phyloP scores from a whole-genome alignment of 805 yeast genomes.

The Pichia paraexigua region DNA sequence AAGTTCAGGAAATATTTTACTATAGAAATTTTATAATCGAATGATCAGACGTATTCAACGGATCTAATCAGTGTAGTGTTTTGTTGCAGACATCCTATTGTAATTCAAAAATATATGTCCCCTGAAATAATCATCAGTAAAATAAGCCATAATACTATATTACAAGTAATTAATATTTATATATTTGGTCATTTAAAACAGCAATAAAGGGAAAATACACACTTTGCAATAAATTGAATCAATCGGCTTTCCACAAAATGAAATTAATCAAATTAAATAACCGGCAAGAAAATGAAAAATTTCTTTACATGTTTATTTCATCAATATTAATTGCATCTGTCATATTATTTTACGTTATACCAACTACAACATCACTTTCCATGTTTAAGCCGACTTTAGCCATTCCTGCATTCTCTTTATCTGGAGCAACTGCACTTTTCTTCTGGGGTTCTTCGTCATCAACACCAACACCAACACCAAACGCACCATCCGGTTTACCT shows the following conservation, averaged over 20 bases:
- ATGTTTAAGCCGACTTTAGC: constrained; percentile 14
- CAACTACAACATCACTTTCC: not conserved
- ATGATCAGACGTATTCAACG: not conserved
- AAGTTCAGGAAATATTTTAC: not conserved
- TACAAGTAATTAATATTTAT: too few relatives aligned
- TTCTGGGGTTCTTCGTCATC: constrained; percentile 24
- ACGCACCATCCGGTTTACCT: constrained; percentile 13
- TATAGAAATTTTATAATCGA: not conserved
- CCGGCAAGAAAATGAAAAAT: not conserved
- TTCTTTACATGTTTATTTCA: not conserved
- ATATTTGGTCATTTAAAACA: too few relatives aligned
- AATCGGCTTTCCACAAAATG: not conserved
- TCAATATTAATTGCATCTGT: not conserved
- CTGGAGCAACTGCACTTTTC: constrained; percentile 19
- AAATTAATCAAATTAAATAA: not conserved
- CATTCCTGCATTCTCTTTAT: constrained; percentile 17
- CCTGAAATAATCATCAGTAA: too few relatives aligned
- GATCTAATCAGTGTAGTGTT: not conserved
- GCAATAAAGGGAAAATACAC: too few relatives aligned
- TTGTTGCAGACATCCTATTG: not conserved
- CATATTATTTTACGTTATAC: not conserved
- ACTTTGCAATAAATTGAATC: not conserved
- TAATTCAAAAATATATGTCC: too few relatives aligned
- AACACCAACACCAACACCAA: constrained; percentile 4
- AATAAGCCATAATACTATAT: too few relatives aligned